A percentile compares a stretch with the other conserved stretches of the same genome.
Conservation (phyloP, 768 basidiomycete species). For the Dacryopinax primogenitus region DNA sequence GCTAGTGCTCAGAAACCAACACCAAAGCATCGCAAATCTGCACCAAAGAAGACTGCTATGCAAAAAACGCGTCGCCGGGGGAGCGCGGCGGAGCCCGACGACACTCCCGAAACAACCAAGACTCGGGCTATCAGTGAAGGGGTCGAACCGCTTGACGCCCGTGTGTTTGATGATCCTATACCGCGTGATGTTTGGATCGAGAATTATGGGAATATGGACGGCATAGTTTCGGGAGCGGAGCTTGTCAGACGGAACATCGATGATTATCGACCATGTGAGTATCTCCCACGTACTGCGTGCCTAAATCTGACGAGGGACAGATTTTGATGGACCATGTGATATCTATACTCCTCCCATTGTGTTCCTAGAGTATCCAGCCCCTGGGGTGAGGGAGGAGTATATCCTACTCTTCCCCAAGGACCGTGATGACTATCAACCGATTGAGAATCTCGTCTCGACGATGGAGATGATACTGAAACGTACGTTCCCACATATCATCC, state of each 20-base stretch:
- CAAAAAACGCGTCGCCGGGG: not conserved
- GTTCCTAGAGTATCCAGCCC: not conserved
- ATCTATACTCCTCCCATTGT: not conserved
- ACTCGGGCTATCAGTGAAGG: not conserved
- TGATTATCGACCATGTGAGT: not conserved
- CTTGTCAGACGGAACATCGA: not conserved
- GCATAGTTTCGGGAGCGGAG: not conserved
- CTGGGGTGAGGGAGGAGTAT: constrained; percentile 28
- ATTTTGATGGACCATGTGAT: constrained; percentile 4
- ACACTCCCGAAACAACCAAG: not conserved
- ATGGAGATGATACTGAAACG: constrained; percentile 47
- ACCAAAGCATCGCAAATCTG: not conserved
- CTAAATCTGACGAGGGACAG: not conserved
- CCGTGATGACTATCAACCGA: constrained; percentile 76
- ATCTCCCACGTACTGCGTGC: not conserved
- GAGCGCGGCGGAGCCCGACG: not conserved
- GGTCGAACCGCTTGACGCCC: not conserved
- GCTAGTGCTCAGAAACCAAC: not conserved
- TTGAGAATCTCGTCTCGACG: constrained; percentile 23
- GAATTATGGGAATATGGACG: not conserved
- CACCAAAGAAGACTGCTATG: not conserved
- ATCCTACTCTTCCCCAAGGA: constrained; percentile 69
- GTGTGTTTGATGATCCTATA: constrained; percentile 5
- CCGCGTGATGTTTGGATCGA: not conserved
- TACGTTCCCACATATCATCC: not conserved